Percentiles rank a stretch among this genome's conserved stretches.
Conservation (phyloP, 2,329 filamentous ascomycete genomes). For the Fusarium sp. region DNA sequence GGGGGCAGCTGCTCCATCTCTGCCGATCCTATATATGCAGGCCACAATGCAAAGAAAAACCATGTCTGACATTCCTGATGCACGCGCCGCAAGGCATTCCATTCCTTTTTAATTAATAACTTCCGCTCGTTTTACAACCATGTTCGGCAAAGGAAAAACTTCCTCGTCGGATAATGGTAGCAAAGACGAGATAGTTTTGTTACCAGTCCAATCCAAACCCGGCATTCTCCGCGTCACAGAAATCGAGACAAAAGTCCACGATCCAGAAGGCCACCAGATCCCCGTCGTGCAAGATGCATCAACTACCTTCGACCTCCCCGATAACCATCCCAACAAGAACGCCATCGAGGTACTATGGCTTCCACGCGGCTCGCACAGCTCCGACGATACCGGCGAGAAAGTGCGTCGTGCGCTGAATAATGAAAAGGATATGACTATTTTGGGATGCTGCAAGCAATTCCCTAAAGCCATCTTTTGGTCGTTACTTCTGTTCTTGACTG, state of each 20-base stretch:
- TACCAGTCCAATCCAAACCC: conserved; percentile 25
- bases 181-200: conserved; percentile 36
- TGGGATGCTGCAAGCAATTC: conserved; percentile 28
- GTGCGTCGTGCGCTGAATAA: conserved; percentile 33
- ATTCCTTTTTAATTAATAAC: conserved; percentile 18
- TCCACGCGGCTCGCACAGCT: conserved; percentile 34
- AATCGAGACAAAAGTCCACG: conserved; percentile 33
- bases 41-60: conserved; percentile 8
- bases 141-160: conserved; percentile 31
- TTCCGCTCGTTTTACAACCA: not conserved
- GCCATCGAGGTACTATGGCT: conserved; percentile 36
- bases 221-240: conserved; percentile 33
- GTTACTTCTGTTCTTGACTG: conserved; percentile 34
- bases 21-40: conserved; percentile 29
- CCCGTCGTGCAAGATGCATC: conserved; percentile 8
- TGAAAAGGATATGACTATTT: conserved; percentile 37
- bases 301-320: conserved; percentile 22
- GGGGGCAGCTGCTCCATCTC: not conserved
- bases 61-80: not conserved
- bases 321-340: conserved; percentile 28
- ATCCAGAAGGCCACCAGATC: conserved; percentile 14
- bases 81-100: conserved; percentile 36
- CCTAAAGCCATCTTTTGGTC: conserved; percentile 41
- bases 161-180: conserved; percentile 35
- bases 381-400: conserved; percentile 35